phyloP scores from a whole-genome alignment of 805 yeast genomes.

The Maudiozyma pseudohumilis region DNA sequence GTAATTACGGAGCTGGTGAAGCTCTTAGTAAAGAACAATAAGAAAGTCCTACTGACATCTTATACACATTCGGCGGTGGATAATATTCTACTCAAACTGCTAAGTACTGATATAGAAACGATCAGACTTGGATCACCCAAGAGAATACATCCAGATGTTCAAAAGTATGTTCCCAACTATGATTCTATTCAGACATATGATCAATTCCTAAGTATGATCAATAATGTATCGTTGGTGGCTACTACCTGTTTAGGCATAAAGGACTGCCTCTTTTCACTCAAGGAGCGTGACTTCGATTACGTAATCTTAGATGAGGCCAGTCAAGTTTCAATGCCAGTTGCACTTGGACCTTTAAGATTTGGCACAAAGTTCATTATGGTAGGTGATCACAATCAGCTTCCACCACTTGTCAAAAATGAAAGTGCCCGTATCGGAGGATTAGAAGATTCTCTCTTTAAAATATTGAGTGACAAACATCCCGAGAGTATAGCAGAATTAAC shows the following conservation, averaged over 20 bases:
- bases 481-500: conserved; percentile 65
- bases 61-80: conserved; percentile 96
- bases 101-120: conserved; percentile 37
- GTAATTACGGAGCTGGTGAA: conserved; percentile 70
- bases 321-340: conserved; percentile 84
- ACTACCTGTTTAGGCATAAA: conserved; percentile 72
- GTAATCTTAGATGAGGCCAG: conserved; percentile 97
- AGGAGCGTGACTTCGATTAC: conserved; percentile 60
- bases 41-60: conserved; percentile 67
- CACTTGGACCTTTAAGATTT: conserved; percentile 75
- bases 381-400: conserved; percentile 93
- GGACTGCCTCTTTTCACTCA: conserved; percentile 22
- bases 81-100: conserved; percentile 72
- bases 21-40: conserved; percentile 44
- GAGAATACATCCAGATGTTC: conserved; percentile 54
- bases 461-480: conserved; percentile 65
- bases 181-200: conserved; percentile 33
- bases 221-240: conserved; percentile 68
- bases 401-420: conserved; percentile 71
- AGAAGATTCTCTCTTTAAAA: conserved; percentile 66
- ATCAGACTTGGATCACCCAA: conserved; percentile 56
- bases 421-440: conserved; percentile 50
- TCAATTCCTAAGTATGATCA: conserved; percentile 39
- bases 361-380: conserved; percentile 78
- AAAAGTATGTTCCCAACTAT: conserved; percentile 40